phyloP scores from a whole-genome alignment of 495 filamentous ascomycete species.

The Penicillium simplicissimum region DNA sequence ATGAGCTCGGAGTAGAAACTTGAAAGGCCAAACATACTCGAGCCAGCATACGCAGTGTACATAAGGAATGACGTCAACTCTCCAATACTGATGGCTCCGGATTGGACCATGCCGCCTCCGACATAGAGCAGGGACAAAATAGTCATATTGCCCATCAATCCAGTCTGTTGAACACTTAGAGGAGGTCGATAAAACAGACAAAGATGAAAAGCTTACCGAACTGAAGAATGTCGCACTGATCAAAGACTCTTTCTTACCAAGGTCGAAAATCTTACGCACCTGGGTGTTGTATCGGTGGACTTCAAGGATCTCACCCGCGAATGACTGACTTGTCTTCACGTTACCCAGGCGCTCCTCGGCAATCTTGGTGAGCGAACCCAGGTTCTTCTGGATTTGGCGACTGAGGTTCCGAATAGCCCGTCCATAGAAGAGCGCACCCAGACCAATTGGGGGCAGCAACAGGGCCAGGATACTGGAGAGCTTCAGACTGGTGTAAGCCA shows the following conservation, averaged over 20 bases:
- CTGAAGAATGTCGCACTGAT: slow-evolving; percentile 92
- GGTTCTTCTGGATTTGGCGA: slow-evolving; percentile 85
- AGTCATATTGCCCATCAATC: slow-evolving; percentile 92
- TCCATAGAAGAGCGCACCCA: slow-evolving; percentile 89
- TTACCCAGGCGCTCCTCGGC: slow-evolving; percentile 95
- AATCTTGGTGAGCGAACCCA: slow-evolving; percentile 91
- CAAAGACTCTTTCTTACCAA: slow-evolving; percentile 81
- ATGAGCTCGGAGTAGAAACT: slow-evolving; percentile 98
- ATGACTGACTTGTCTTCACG: slow-evolving; percentile 92
- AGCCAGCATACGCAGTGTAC: slow-evolving; percentile 93
- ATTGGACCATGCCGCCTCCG: slow-evolving; percentile 84
- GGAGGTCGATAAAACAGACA: not conserved
- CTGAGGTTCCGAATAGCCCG: slow-evolving; percentile 82
- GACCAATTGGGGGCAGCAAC: slow-evolving; percentile 89
- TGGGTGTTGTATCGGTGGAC: slow-evolving; percentile 88
- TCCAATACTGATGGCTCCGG: slow-evolving; percentile 82
- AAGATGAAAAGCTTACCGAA: slow-evolving; percentile 42
- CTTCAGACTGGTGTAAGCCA: slow-evolving; percentile 91
- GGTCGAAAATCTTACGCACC: slow-evolving; percentile 84
- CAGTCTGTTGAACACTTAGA: slow-evolving; percentile 54
- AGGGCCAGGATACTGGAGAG: slow-evolving; percentile 82
- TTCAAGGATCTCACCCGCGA: slow-evolving; percentile 88
- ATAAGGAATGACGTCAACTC: slow-evolving; percentile 97
- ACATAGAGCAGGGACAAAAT: slow-evolving; percentile 89
- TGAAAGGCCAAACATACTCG: slow-evolving; percentile 87